Evolutionary conservation across 495 filamentous ascomycete species (phyloP).

Genomic region (Penicillium pulvis): DNA sequence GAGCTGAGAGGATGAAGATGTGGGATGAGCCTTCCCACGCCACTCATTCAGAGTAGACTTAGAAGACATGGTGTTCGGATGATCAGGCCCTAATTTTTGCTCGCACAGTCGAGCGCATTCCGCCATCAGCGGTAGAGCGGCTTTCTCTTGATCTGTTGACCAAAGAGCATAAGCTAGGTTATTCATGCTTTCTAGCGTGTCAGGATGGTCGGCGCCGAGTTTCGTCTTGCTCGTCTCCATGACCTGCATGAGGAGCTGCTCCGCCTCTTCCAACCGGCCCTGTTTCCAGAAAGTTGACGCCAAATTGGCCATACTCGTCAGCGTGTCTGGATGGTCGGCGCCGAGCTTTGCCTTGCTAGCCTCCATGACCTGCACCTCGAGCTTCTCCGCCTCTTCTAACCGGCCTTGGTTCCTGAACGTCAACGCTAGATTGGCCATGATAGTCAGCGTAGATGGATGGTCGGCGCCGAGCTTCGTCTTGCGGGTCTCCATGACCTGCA

Average conservation of each 20-base stretch:
- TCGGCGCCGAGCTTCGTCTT: no score
- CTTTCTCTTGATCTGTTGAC: background rate
- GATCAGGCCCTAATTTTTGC: background rate
- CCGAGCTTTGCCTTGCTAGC: no score
- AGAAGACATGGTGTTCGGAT: background rate
- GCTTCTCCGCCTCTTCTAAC: slow-evolving; percentile 31
- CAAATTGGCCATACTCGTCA: no score
- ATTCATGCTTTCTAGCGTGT: slow-evolving; percentile 20
- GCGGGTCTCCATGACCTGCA: background rate
- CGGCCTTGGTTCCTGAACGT: slow-evolving; percentile 9
- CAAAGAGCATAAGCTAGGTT: background rate
- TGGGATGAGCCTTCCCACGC: background rate
- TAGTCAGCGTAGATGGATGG: no score
- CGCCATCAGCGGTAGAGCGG: background rate
- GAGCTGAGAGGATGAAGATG: background rate
- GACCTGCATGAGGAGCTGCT: no score
- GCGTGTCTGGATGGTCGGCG: no score
- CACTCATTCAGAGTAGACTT: background rate
- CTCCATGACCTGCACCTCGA: slow-evolving; percentile 29
- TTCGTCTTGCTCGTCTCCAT: slow-evolving; percentile 15
- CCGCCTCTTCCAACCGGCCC: no score
- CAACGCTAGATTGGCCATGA: no score
- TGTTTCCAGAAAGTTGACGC: no score
- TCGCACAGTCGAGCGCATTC: background rate
- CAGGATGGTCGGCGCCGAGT: slow-evolving; percentile 28